Evolutionary conservation across 75 land plant species (phyloP).

Genomic region (Sequoiadendron giganteum): DNA sequence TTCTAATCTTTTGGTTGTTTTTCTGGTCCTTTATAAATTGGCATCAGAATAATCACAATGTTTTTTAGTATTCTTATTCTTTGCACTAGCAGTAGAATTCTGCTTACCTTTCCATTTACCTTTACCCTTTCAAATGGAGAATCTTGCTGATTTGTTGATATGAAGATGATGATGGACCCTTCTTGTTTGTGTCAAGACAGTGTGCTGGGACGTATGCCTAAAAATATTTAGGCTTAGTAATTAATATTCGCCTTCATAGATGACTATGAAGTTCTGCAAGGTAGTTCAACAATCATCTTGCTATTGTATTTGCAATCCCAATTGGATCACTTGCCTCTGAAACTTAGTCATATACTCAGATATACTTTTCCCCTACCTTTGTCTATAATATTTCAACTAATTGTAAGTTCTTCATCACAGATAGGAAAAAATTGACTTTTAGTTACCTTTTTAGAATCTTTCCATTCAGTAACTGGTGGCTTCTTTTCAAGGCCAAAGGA

Average conservation of each 20-base stretch:
- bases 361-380: no score
- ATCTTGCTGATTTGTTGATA: not conserved
- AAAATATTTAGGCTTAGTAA: not conserved
- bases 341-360: no score
- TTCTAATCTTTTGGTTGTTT: no score
- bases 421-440: not conserved
- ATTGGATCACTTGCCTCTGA: not conserved
- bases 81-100: not conserved
- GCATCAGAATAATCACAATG: not conserved
- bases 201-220: not conserved
- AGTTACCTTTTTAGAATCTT: no score
- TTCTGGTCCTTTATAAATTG: no score
- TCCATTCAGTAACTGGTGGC: not conserved
- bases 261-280: not conserved
- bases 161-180: not conserved
- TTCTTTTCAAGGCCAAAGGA: no score
- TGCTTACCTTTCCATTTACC: not conserved
- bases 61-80: not conserved
- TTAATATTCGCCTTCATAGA: not conserved
- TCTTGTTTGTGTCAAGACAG: not conserved
- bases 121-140: not conserved
- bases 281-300: not conserved
- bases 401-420: not conserved
- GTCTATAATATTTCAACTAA: not conserved
- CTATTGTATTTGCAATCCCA: not conserved